Conservation (phyloP, 1,284 basidiomycete species). For the Ceratobasidium sp. region DNA sequence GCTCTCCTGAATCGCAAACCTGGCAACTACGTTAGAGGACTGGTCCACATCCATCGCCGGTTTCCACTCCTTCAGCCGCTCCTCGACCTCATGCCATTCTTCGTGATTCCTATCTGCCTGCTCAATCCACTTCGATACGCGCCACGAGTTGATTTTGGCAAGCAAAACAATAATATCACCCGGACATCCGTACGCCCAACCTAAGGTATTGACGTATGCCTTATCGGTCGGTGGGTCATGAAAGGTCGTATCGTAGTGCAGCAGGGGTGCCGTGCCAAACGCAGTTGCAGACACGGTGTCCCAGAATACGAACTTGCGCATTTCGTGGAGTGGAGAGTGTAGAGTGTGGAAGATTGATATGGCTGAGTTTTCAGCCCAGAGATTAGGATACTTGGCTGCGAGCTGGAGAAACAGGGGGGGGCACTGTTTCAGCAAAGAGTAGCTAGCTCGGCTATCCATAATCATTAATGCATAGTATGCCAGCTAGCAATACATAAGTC, state of each 20-base stretch:
- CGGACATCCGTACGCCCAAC: constrained; percentile 13
- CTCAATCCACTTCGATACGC: background rate
- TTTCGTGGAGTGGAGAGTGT: background rate
- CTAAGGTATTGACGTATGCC: background rate
- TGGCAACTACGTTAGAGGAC: background rate
- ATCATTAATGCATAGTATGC: constrained; percentile 3
- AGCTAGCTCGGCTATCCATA: background rate
- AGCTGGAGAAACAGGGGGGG: constrained; percentile 11
- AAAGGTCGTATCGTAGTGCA: constrained; percentile 17
- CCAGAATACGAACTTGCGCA: constrained; percentile 4
- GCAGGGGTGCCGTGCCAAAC: constrained; percentile 8
- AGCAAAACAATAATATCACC: background rate
- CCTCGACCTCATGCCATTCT: constrained; percentile 15
- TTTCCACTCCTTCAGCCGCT: background rate
- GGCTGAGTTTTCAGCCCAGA: constrained; percentile 22
- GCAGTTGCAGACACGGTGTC: constrained; percentile 18
- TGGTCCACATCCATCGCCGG: background rate
- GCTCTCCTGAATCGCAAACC: constrained; percentile 28
- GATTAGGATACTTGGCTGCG: background rate
- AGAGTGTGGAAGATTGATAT: constrained; percentile 7
- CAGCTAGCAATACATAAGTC: background rate
- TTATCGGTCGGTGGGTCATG: background rate
- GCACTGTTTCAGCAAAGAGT: constrained; percentile 4
- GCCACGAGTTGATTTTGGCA: constrained; percentile 6
- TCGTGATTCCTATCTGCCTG: background rate